phyloP scores from a whole-genome alignment of 768 basidiomycete genomes.

The Lentinula raphanica region DNA sequence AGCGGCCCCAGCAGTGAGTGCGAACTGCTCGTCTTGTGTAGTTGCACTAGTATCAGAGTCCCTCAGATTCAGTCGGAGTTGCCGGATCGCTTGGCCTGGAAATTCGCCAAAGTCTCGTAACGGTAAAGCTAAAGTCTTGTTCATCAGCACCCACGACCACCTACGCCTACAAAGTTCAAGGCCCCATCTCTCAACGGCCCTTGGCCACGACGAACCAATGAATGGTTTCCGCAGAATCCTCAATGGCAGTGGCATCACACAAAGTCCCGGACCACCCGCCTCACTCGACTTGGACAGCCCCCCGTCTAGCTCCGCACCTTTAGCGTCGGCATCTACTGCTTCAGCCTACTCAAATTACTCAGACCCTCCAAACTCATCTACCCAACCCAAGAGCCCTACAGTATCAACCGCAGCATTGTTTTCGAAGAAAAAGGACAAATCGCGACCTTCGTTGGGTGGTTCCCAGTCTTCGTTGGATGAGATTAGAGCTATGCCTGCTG shows the following conservation, averaged over 20 bases:
- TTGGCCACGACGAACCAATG: slow-evolving; percentile 32
- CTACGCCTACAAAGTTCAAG: not conserved
- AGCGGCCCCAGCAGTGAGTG: no score
- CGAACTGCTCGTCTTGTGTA: no score
- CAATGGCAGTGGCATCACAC: slow-evolving; percentile 33
- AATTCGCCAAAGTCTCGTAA: not conserved
- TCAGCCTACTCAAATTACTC: slow-evolving; percentile 1
- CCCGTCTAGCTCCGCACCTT: slow-evolving; percentile 11
- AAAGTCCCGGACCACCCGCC: slow-evolving; percentile 31
- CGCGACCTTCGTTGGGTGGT: slow-evolving; percentile 13
- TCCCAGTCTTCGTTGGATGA: not conserved
- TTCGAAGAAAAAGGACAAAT: slow-evolving; percentile 46
- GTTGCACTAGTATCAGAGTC: no score
- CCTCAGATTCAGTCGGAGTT: not conserved
- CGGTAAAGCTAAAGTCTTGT: not conserved
- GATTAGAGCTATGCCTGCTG: not conserved
- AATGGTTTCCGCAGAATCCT: slow-evolving; percentile 71
- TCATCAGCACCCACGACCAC: not conserved
- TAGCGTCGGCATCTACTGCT: slow-evolving; percentile 17
- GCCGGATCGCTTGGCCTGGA: not conserved
- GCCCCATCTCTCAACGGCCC: not conserved
- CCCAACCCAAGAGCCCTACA: slow-evolving; percentile 24
- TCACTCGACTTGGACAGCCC: slow-evolving; percentile 23
- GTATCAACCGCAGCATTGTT: slow-evolving; percentile 38
- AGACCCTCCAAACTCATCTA: not conserved